Evolutionary conservation across 768 basidiomycete genomes (phyloP), one percentile per base, ranked within the genome.

Genomic region (Sarcodon aspratus): DNA sequence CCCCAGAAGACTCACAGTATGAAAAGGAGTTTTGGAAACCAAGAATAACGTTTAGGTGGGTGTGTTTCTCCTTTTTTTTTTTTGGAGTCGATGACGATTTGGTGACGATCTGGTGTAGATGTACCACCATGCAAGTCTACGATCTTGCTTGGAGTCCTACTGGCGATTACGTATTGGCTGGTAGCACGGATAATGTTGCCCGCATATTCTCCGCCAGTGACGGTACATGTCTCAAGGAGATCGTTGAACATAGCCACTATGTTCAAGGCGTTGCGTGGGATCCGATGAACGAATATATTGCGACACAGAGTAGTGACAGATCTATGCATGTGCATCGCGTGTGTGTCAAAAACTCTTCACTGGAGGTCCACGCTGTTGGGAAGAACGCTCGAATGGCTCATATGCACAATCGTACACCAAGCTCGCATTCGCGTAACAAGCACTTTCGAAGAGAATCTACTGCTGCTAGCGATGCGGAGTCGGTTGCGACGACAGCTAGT

Each of bases 251-350:
- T 64, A 80, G 76, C 33, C 95, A 98, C 64, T 97, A 89, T 61
- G 96, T 99, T 0, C 96, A 99, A 69, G 96, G 96, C 8, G 96
- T 98, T 31, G 90, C 95, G 0, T 99, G 96, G 96, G 96, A 99
- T 55, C 96, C 96, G 1, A 67, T 96, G 57, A 93, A 95, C 63
- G 91, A 96, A 63, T 98, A 87, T 61, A 89, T 99, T 52, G 94
- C 96, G 3, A 98, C 96, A 0, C 96, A 99, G 61, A 92, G 89
- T 63, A 90, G 85, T 59, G 96, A 99, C 65, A 77, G 95, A 43
- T 86, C 92, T 17, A 95, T 98, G 79, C 92, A 97, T 62, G 81
- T 99, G 55, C 91, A 97, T 66, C 77, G 78, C 53, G 80, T 97
- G 55, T 78, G 79, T 7, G 78, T 78, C 49, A 85, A 85, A 50